phyloP scores from a whole-genome alignment of 1,284 basidiomycete species.

The Clitocybe nebularis region DNA sequence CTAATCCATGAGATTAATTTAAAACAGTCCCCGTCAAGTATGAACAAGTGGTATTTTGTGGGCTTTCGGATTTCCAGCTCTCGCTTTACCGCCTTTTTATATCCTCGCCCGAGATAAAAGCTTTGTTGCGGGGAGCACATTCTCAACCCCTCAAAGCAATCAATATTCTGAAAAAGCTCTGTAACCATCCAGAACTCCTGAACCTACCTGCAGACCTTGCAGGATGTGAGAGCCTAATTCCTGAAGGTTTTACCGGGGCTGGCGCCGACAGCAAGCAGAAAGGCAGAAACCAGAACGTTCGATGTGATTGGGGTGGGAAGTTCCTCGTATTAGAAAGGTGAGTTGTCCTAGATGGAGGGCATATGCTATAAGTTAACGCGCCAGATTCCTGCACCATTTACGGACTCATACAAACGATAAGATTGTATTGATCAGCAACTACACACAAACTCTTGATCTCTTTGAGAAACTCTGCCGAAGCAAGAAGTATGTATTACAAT shows the following conservation, averaged over 20 bases:
- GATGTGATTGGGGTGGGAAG: slow-evolving; percentile 86
- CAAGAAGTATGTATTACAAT: slow-evolving; percentile 69
- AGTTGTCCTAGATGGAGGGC: slow-evolving; percentile 10
- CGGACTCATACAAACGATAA: slow-evolving; percentile 87
- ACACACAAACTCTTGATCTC: slow-evolving; percentile 94
- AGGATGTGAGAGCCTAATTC: slow-evolving; percentile 83
- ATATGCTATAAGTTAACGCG: not conserved
- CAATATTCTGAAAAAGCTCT: slow-evolving; percentile 94
- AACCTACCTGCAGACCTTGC: slow-evolving; percentile 84
- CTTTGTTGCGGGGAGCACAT: slow-evolving; percentile 83
- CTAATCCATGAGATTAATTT: slow-evolving; percentile 8
- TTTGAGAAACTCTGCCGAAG: slow-evolving; percentile 84
- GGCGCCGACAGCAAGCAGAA: slow-evolving; percentile 36
- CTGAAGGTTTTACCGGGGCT: slow-evolving; percentile 74
- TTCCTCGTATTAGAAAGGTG: slow-evolving; percentile 93
- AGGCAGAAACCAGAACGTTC: slow-evolving; percentile 54
- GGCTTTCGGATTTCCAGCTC: slow-evolving; percentile 85
- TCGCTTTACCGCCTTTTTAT: slow-evolving; percentile 92
- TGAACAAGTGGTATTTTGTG: slow-evolving; percentile 98
- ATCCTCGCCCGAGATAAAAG: slow-evolving; percentile 91
- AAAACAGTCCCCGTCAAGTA: slow-evolving; percentile 93
- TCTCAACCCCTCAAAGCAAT: slow-evolving; percentile 98
- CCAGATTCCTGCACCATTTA: slow-evolving; percentile 84
- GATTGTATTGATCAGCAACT: slow-evolving; percentile 98
- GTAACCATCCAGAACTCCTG: slow-evolving; percentile 95